Conservation (phyloP, 371 early-diverging fungal species). For the Umbelopsis sp. region DNA sequence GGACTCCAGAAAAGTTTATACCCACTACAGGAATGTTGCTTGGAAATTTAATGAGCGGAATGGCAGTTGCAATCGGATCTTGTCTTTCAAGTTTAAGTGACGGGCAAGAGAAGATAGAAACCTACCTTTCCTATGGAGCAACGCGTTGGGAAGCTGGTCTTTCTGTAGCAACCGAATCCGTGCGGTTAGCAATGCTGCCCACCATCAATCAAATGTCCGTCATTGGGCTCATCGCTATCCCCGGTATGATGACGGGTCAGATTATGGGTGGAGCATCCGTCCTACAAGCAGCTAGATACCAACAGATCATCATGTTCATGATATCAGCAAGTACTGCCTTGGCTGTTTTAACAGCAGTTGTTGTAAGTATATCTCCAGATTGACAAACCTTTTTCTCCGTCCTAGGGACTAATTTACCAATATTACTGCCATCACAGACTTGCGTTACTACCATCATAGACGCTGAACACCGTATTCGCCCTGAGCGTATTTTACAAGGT, state of each 20-base stretch:
- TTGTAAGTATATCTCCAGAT: constrained; percentile 37
- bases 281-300: constrained; percentile 79
- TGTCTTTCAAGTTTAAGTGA: constrained; percentile 57
- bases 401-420: not conserved
- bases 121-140: constrained; percentile 80
- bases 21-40: constrained; percentile 88
- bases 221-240: constrained; percentile 87
- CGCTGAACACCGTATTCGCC: constrained; percentile 56
- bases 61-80: constrained; percentile 76
- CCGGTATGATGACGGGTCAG: constrained; percentile 93
- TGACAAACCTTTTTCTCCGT: not conserved
- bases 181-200: constrained; percentile 80
- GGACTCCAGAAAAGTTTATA: constrained; percentile 79
- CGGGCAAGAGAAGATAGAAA: constrained; percentile 75
- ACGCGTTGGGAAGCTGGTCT: constrained; percentile 84
- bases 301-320: constrained; percentile 85
- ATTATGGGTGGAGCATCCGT: constrained; percentile 84
- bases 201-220: constrained; percentile 84
- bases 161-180: constrained; percentile 72
- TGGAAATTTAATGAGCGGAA: constrained; percentile 84
- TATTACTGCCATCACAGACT: constrained; percentile 31
- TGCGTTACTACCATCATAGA: constrained; percentile 68
- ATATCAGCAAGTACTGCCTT: constrained; percentile 74
- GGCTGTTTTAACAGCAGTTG: constrained; percentile 64
- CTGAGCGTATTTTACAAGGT: constrained; percentile 55